These are phyloP conservation scores for Gaultheria prostrata DNA, from an alignment of 148 eudicot genomes.

Conservation along the genomic window DNA sequence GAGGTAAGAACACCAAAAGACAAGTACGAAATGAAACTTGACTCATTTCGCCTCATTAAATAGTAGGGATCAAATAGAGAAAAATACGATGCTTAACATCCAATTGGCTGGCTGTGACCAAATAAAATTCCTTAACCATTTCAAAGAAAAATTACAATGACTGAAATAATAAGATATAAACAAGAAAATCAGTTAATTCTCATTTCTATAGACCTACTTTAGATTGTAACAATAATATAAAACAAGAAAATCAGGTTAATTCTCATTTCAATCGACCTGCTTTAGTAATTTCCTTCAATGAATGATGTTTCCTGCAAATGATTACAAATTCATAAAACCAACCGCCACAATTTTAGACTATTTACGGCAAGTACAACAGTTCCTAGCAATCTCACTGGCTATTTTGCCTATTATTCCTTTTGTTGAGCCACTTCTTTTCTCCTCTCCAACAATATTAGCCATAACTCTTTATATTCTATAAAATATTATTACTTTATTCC, in stretches of 20 bases:
- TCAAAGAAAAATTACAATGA: not conserved
- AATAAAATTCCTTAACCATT: not conserved
- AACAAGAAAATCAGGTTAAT: not conserved
- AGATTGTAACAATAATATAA: not conserved
- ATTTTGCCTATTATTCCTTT: no score
- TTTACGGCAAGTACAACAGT: no score
- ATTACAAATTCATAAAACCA: not conserved
- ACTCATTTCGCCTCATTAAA: not conserved
- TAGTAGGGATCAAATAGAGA: not conserved
- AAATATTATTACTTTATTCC: no score
- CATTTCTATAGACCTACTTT: not conserved
- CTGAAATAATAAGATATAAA: not conserved
- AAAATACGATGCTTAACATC: not conserved
- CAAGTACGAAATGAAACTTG: not conserved
- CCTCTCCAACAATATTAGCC: no score
- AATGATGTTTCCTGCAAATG: not conserved
- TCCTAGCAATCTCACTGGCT: no score
- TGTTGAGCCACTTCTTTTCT: no score
- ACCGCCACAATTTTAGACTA: not conserved
- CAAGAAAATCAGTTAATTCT: not conserved
- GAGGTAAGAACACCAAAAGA: not conserved
- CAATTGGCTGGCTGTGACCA: not conserved
- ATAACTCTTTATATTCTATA: no score
- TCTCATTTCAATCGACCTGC: not conserved
- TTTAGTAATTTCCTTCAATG: not conserved